Percentiles rank a stretch among this genome's conserved stretches.
phyloP scores from a whole-genome alignment of 176 grass and related monocot species.

The Aechmea fasciata region DNA sequence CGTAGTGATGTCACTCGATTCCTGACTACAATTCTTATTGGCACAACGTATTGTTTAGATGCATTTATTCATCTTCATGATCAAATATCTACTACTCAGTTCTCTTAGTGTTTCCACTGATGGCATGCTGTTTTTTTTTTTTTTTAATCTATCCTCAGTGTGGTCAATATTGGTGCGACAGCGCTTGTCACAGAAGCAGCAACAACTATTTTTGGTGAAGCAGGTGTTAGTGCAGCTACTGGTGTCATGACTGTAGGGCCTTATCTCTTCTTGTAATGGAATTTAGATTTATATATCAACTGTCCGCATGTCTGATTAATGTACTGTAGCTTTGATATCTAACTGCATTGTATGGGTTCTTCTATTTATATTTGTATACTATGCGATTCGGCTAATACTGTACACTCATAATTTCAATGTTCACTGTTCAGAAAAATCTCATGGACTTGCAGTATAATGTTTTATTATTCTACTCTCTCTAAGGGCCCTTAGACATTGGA shows the following conservation, averaged over 20 bases:
- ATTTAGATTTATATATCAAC: not conserved
- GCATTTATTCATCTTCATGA: not conserved
- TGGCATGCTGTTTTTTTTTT: slow-evolving; percentile 11
- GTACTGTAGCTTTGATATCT: not conserved
- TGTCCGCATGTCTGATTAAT: not conserved
- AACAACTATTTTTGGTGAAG: slow-evolving; percentile 96
- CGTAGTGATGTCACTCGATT: slow-evolving; percentile 87
- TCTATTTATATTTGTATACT: no score
- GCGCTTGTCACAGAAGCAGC: slow-evolving; percentile 92
- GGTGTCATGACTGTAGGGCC: slow-evolving; percentile 85
- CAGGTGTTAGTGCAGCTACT: slow-evolving; percentile 83
- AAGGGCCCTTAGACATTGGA: no score
- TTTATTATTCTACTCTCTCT: no score
- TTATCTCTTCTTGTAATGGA: slow-evolving; percentile 7
- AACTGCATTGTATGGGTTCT: no score
- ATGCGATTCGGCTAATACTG: no score
- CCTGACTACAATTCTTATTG: slow-evolving; percentile 94
- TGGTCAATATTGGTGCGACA: slow-evolving; percentile 93
- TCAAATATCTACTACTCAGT: slow-evolving; percentile 11
- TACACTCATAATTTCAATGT: no score
- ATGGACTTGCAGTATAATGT: no score
- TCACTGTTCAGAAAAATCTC: no score
- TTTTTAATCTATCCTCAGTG: slow-evolving; percentile 40
- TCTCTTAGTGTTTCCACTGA: slow-evolving; percentile 5
- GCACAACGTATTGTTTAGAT: slow-evolving; percentile 67